Conservation (phyloP, 1,139 yeast genomes). For the Yamadazyma triangularis region DNA sequence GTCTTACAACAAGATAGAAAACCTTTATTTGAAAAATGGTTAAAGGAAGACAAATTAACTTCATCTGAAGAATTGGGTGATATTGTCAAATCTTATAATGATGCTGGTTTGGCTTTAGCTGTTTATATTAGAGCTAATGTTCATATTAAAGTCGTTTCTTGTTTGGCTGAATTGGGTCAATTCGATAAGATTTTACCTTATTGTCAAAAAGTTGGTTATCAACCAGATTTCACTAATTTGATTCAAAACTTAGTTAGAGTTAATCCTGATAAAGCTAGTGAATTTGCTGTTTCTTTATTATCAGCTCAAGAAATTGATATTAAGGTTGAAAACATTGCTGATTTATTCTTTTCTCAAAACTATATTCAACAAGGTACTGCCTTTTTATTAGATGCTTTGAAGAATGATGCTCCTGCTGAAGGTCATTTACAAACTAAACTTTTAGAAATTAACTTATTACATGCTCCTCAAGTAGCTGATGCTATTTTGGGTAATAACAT, state of each 20-base stretch:
- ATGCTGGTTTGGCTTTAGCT: conserved; percentile 80
- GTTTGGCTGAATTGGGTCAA: conserved; percentile 93
- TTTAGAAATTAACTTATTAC: conserved; percentile 85
- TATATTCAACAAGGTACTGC: conserved; percentile 98
- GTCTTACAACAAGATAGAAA: conserved; percentile 94
- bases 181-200: conserved; percentile 94
- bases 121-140: conserved; percentile 83
- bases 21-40: conserved; percentile 93
- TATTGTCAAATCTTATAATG: conserved; percentile 78
- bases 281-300: conserved; percentile 86
- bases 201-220: conserved; percentile 82
- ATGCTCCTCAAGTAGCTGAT: conserved; percentile 99
- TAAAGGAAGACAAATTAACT: conserved; percentile 89
- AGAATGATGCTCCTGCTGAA: conserved; percentile 90
- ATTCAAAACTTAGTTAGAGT: conserved; percentile 88
- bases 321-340: conserved; percentile 84
- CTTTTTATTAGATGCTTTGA: conserved; percentile 91
- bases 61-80: conserved; percentile 97
- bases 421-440: conserved; percentile 95
- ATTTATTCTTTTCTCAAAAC: conserved; percentile 91
- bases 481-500: conserved; percentile 94
- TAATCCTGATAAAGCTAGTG: conserved; percentile 97
- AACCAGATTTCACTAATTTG: conserved; percentile 86
- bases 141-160: conserved; percentile 86
- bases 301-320: conserved; percentile 54